Base-by-base conservation (phyloP, 1,284 basidiomycete genomes). In the Xerocomus amazonicus region DNA sequence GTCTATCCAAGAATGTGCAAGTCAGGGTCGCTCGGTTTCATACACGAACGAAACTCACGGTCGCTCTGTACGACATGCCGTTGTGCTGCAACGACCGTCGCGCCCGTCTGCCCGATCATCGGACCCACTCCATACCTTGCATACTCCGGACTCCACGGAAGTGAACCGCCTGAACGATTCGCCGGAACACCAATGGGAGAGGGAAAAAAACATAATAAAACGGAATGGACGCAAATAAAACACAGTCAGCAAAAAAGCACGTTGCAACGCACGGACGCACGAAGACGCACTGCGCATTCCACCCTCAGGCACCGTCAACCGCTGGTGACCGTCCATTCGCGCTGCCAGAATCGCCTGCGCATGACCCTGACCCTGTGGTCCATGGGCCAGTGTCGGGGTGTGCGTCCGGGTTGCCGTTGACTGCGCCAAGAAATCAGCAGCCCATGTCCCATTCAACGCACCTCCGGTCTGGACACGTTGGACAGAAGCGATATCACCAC, bases 341-440 rank as follows among this genome's bases (percentile, higher is more conserved):
- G 17, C 37, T 32, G 33, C 42, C 17, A 54, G 40, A 3, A 38
- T 17, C 3, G 16, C 35, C 9, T 61, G 58, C 8, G 29, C 41
- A 17, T 47, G 58, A 28, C 14, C 48, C n/a, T 34, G 47, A 10
- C 40, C 34, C 27, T 42, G 39, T n/a, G 29, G 40, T 26, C 17
- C 38, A 29, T 35, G 33, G 2, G 6, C 33, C 14, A 52, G 54
- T 14, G 28, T 44, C 5, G 37, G 45, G 12, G 34, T 8, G 3
- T 35, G 45, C 4, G 42, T 27, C 9, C 34, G 57, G 29, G 66
- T 59, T 35, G 70, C 69, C 39, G 64, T 62, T 42, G 70, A 67
- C 32, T 70, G 71, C 33, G 66, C 61, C 51, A 81, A 52, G 56
- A 88, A 89, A 63, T 89, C 86, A 31, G 51, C 43, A 12, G 66